Percentiles rank a stretch among this genome's conserved stretches.
Conservation (phyloP, 768 basidiomycete genomes). For the Butyriboletus loyo region DNA sequence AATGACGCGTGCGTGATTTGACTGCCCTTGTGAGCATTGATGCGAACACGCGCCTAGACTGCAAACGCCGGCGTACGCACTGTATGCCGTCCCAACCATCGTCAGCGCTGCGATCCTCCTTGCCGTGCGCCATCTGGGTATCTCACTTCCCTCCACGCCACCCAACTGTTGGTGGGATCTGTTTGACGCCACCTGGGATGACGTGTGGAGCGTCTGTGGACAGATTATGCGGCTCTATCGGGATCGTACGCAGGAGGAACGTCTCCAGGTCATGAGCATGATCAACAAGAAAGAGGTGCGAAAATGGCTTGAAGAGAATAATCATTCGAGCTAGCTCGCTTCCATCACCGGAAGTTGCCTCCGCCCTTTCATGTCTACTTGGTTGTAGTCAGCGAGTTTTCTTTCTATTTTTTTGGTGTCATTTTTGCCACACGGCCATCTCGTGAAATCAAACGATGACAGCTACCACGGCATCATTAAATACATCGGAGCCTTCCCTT, state of each 20-base stretch:
- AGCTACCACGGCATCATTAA: neutral
- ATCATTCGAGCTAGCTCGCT: constrained; percentile 8
- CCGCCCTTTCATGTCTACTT: neutral
- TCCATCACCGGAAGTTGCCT: neutral
- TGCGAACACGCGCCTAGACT: constrained; percentile 48
- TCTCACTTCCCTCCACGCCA: constrained; percentile 69
- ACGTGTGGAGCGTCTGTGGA: constrained; percentile 84
- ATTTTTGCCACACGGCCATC: neutral
- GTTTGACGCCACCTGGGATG: constrained; percentile 90
- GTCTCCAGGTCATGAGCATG: constrained; percentile 50
- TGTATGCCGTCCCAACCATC: constrained; percentile 87
- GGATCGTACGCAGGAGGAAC: constrained; percentile 42
- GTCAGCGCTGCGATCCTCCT: constrained; percentile 89
- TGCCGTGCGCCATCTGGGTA: constrained; percentile 63
- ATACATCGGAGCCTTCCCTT: neutral
- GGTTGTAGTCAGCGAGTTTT: neutral
- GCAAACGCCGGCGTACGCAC: constrained; percentile 88
- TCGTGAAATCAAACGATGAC: neutral
- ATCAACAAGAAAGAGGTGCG: constrained; percentile 78
- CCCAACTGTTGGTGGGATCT: constrained; percentile 89
- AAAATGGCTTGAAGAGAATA: constrained; percentile 72
- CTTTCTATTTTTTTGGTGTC: neutral
- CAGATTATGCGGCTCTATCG: constrained; percentile 80
- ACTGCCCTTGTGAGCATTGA: neutral
- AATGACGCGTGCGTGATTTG: constrained; percentile 84